These are phyloP conservation scores for Diaporthe sp. DNA, from an alignment of 2,329 filamentous ascomycete species.

Conservation along the genomic window DNA sequence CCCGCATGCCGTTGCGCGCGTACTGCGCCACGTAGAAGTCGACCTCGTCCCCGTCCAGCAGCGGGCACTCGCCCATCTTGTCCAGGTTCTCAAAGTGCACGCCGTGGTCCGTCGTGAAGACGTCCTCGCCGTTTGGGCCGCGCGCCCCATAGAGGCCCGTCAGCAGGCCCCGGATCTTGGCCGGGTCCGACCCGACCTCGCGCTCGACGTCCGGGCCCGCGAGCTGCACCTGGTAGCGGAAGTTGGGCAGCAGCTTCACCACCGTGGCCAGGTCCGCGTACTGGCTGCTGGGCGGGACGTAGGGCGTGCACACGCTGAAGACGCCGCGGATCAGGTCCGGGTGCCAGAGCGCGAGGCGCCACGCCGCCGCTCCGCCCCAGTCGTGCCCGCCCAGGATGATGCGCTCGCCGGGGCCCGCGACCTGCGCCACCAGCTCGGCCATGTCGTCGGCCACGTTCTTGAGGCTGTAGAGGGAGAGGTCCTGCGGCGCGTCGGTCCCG, in stretches of 20 bases:
- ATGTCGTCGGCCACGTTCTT: conserved; percentile 84
- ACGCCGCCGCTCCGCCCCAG: conserved; percentile 85
- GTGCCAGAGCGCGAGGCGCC: conserved; percentile 80
- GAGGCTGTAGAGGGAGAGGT: conserved; percentile 74
- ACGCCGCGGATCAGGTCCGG: conserved; percentile 80
- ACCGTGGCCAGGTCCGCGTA: conserved; percentile 73
- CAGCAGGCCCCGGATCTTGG: conserved; percentile 78
- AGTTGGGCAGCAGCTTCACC: conserved; percentile 71
- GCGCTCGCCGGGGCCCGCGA: conserved; percentile 56
- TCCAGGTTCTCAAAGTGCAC: conserved; percentile 74
- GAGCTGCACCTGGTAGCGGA: conserved; percentile 88
- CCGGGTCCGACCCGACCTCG: conserved; percentile 65
- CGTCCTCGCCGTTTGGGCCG: conserved; percentile 66
- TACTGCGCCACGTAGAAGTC: conserved; percentile 84
- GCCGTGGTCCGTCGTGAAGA: conserved; percentile 73
- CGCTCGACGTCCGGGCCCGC: conserved; percentile 76
- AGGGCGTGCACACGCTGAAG: conserved; percentile 87
- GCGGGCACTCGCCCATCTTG: conserved; percentile 66
- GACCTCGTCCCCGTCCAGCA: conserved; percentile 78
- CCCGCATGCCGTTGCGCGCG: conserved; percentile 79
- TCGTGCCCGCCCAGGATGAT: conserved; percentile 93
- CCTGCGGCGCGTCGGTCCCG: conserved; percentile 77
- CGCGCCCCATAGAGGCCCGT: conserved; percentile 78
- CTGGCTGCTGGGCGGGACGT: conserved; percentile 64
- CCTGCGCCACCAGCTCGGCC: conserved; percentile 75